Evolutionary conservation across 805 yeast genomes (phyloP), one percentile per base, ranked within the genome.

Genomic region (Jamesozyma piceae): DNA sequence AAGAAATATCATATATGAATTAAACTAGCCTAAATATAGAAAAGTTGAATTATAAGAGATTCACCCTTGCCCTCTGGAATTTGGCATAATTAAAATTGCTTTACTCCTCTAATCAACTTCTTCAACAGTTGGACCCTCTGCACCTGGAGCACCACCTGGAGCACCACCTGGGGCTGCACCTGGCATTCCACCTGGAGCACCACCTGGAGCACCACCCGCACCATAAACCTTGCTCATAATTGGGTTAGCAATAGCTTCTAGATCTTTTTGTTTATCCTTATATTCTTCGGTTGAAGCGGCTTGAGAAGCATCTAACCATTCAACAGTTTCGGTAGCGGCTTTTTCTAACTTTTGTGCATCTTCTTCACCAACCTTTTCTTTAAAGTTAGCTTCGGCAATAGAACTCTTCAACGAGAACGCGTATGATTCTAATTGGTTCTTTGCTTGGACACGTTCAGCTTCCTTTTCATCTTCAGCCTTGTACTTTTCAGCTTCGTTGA

Each of bases 151-250:
- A 45, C 67, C 71, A 50, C 67, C 73, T 43, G 67, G 68, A 51
- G 66, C 68, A 51, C 65, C 73, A 35, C 42, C 46, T 37, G 46
- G 43, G 50, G 65, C 73, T 51, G 68, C 68, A 41, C 63, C 67
- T 51, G 66, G 73, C 45, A 72, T 76, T 54, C 72, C 77, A 60
- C 80, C 82, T 55, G 68, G 73, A 49, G 75, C 72, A 58, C 74
- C 73, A 57, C 50, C 50, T 60, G 82, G 80, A 53, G 80, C 82
- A 67, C 87, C 95, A 67, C 88, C 95, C 55, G 82, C 88, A 69
- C 85, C 92, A 81, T 90, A 90, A 77, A 92, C 87, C 78, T 89
- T 87, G 67, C 87, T 78, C 87, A 89, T 82, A 72, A 89, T 86
- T 68, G 97, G 97, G 78, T 89, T 89, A 55, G 95, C 95, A 69